Base-by-base conservation (phyloP, 2,329 filamentous ascomycete species). In the Ophidiomyces ophidiicola region DNA sequence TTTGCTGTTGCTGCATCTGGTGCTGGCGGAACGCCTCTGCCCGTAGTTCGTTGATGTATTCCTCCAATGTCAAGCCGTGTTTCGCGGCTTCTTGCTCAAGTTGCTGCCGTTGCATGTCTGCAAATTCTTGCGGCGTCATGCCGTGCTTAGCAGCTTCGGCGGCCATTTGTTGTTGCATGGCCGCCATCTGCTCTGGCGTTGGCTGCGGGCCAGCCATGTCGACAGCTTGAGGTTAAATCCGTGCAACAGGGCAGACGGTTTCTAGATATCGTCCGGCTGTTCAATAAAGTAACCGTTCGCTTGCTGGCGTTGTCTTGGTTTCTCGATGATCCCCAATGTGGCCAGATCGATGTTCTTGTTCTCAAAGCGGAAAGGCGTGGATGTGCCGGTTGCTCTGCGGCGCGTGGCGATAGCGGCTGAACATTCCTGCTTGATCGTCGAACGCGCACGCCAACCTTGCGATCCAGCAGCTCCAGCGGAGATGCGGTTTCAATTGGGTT, bases 81-180 rank as follows among this genome's bases (percentile, higher is more conserved):
- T 74, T 66, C 57, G 69, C 57, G 14, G 66, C 66, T 41, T 68
- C 66, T 17, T 60, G 54, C 31, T 58, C 54, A 34, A 68, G 52
- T 37, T 66, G 60, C 47, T 67, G 62, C 20, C 64, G 59, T 50
- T 68, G 64, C 51, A 65, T 60, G 63, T 80, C 77, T 53, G 92
- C 74, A 57, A 93, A 94, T 61, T 94, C 71, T 31, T 80, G 84
- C 1, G 90, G 79, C 5, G 80, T 77, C 72, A 96, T 78, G 58
- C 87, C 87, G 47, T 79, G 75, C 63, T 82, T 86, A 54, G 82
- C 71, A 34, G 88, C 88, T 62, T 94, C 87, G 36, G 75, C 73
- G 34, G 80, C 80, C 31, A 94, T 67, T 61, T 90, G 81, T 51
- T 78, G 75, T 60, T 92, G 83, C 71, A 94, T 90, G 41, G 73